phyloP scores from a whole-genome alignment of 495 filamentous ascomycete species.

The Aspergillus asperescens region DNA sequence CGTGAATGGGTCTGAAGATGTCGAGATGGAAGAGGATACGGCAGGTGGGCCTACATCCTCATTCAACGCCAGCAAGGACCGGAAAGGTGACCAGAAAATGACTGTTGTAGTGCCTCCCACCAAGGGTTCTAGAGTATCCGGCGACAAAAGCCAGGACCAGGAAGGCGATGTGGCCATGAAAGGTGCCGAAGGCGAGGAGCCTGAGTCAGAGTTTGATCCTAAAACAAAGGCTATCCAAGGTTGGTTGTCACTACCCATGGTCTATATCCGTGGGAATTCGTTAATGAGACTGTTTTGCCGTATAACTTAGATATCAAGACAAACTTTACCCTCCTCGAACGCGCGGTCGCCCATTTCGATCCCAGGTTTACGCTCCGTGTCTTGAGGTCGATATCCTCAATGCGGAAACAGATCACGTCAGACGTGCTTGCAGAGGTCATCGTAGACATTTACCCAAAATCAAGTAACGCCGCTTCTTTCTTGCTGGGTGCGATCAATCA shows the following conservation, averaged over 20 bases:
- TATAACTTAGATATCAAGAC: conserved; percentile 71
- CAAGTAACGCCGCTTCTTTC: conserved; percentile 59
- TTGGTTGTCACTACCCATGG: conserved; percentile 24
- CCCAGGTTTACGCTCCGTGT: conserved; percentile 90
- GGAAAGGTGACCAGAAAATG: conserved; percentile 78
- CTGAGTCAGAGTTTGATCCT: conserved; percentile 54
- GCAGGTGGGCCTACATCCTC: conserved; percentile 52
- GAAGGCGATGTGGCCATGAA: conserved; percentile 76
- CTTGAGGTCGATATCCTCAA: conserved; percentile 87
- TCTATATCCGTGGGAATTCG: background rate
- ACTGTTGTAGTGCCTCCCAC: conserved; percentile 79
- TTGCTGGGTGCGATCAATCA: conserved; percentile 64
- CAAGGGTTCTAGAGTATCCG: conserved; percentile 62
- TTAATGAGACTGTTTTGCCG: conserved; percentile 2
- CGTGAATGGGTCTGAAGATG: conserved; percentile 68
- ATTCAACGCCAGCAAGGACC: conserved; percentile 54
- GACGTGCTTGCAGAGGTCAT: conserved; percentile 78
- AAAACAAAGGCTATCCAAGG: conserved; percentile 62
- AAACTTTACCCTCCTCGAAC: conserved; percentile 86
- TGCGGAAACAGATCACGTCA: conserved; percentile 82
- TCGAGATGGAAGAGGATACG: conserved; percentile 77
- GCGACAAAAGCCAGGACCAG: conserved; percentile 51
- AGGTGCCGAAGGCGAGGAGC: conserved; percentile 52
- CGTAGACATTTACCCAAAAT: conserved; percentile 67
- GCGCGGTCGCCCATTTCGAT: conserved; percentile 90